phyloP scores from a whole-genome alignment of 768 basidiomycete genomes.

The Tulasnella sp. region DNA sequence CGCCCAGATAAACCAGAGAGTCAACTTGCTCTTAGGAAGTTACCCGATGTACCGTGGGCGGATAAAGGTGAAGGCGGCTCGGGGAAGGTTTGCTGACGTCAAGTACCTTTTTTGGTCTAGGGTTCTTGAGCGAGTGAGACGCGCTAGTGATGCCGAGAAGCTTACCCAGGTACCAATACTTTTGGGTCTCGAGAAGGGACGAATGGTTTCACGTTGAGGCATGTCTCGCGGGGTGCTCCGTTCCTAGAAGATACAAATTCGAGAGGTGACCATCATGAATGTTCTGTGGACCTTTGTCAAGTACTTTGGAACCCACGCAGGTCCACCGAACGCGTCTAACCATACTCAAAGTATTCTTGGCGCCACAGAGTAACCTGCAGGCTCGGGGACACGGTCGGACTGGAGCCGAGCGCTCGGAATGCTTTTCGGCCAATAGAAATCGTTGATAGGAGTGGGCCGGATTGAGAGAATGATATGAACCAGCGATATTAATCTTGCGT shows the following conservation, averaged over 20 bases:
- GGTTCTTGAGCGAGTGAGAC: neutral
- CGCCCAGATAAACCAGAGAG: neutral
- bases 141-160: neutral
- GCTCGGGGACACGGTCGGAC: neutral
- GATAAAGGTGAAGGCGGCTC: neutral
- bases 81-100: slow-evolving; percentile 1
- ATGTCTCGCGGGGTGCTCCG: neutral
- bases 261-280: neutral
- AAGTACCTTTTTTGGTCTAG: neutral
- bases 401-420: neutral
- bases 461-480: neutral
- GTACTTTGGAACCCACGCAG: neutral
- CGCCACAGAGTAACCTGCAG: neutral
- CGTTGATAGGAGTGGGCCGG: neutral
- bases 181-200: neutral
- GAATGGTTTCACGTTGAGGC: neutral
- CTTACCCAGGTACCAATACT: neutral
- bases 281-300: neutral
- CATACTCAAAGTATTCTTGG: neutral
- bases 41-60: neutral
- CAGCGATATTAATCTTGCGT: neutral
- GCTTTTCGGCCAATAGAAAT: neutral
- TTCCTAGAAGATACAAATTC: neutral
- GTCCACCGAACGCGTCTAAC: neutral
- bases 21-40: neutral